Evolutionary conservation across 2,329 filamentous ascomycete species (phyloP).

Genomic region (Ophiobolus disseminans): DNA sequence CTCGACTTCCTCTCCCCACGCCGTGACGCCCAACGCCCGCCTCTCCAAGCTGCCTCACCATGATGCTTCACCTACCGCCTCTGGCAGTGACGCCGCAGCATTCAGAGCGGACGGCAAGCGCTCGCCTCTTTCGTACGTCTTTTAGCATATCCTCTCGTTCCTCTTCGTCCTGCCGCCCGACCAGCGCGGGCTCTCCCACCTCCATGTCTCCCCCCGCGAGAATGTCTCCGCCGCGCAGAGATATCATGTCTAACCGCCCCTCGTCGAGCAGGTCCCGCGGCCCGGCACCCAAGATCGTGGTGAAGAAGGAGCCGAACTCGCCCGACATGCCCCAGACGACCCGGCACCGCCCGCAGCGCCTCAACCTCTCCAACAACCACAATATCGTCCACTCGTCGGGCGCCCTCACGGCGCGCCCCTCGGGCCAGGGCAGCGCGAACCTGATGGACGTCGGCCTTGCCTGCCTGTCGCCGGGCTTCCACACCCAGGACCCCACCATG

Average conservation of each 20-base stretch:
- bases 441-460: constrained; percentile 94
- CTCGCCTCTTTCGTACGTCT: constrained; percentile 60
- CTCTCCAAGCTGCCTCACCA: constrained; percentile 44
- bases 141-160: constrained; percentile 34
- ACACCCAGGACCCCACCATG: constrained; percentile 96
- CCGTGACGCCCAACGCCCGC: constrained; percentile 47
- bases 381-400: constrained; percentile 53
- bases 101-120: constrained; percentile 59
- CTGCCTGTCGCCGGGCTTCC: constrained; percentile 93
- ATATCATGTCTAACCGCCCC: constrained; percentile 49
- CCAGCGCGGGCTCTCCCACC: constrained; percentile 31
- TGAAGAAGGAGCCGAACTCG: constrained; percentile 94
- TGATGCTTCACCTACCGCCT: constrained; percentile 51
- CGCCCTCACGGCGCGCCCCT: constrained; percentile 69
- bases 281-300: constrained; percentile 78
- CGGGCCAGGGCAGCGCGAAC: constrained; percentile 72
- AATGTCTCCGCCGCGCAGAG: constrained; percentile 32
- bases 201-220: constrained; percentile 36
- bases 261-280: constrained; percentile 59
- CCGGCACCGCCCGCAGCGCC: constrained; percentile 75
- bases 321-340: constrained; percentile 77
- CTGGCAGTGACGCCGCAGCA: constrained; percentile 46
- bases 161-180: constrained; percentile 32
- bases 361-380: constrained; percentile 74
- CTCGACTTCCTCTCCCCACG: constrained; percentile 50